Evolutionary conservation across 1,284 basidiomycete species (phyloP), one percentile per base, ranked within the genome.

Genomic region (Meripilus lineatus): DNA sequence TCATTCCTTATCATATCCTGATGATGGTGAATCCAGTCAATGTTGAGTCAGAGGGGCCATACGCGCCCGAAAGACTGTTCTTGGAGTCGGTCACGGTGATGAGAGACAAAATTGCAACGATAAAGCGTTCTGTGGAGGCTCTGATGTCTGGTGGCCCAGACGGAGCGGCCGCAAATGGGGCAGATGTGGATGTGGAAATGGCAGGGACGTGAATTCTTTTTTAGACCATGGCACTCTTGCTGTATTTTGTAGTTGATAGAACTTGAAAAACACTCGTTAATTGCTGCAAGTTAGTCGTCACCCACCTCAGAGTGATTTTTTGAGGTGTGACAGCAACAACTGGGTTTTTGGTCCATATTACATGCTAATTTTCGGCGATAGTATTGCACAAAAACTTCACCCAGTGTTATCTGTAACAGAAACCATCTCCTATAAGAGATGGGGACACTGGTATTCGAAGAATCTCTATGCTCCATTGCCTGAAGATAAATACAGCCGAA

Each of bases 1-100:
- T 4, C 13, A 36, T 3, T 28, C 25, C 4, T 37, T 42, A 36
- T 21, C 38, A 5, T 5, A 11, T 36, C 33, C 36, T 35, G 44
- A 30, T 38, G 26, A 34, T 44, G 7, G 13, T 32, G 24, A 22
- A 39, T 47, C 4, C 54, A 95, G 93, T 92, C 71, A 88, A 81
- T 50, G 74, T 98, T 42, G 93, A 98, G 66, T 92, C 90, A 0
- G 89, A 93, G 51, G 87, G 93, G 2, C 79, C 91, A 20, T 96
- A 96, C 61, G 66, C 76, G 13, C 93, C 94, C 0, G 80, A 94
- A 62, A 76, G 86, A 32, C 69, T 99, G n/a, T 67, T 97, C 5
- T 83, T 83, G 0, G 89, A 94, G 55, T 77, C 94, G 0, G 78
- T 94, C 58, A 73, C 74, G 36, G 84, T 96, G 39, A 84, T 98